Evolutionary conservation across 108 stramenopile genomes (phyloP), one percentile per base, ranked within the genome.

Genomic region (Schizochytrium sp.): DNA sequence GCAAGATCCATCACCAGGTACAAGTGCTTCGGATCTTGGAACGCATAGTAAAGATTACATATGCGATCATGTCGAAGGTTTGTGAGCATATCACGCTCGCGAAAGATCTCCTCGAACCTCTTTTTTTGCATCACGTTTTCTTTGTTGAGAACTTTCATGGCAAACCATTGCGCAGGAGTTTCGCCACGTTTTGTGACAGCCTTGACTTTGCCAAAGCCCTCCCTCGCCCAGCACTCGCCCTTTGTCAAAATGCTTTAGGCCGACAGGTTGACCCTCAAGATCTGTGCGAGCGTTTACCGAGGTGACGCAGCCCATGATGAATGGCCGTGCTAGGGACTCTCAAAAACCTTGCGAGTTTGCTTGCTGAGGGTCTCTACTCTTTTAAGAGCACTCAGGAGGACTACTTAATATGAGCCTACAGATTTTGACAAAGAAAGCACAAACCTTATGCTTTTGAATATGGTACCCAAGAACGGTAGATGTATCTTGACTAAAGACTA

Each of bases 21-120:
- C 40, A 89, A 47, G 40, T 83, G 73, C 5, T 57, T 89, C 72
- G 88, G 60, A 45, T 89, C 89, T 58, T 89, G 73, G 41, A 89
- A 89, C 42, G 72, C 72, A 38, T 89, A 88, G 89, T 89, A 76
- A 69, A 89, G 88, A 55, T 89, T 89, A 41, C 46, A 88, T 38
- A 89, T 88, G 28, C 56, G 28, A 3, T 88, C 40, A 49, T 87
- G 73, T 7, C 76, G 49, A 4, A 89, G 89, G 17, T n/a, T 3
- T 19, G 73, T 3, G 83, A 89, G 76, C 72, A 89, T 41, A 46
- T 89, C 40, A 13, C 89, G 41, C 42, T 89, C 89, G 4, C 73
- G 72, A 17, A 87, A 89, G 44, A 89, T 45, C 19, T 83, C 73
- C 73, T 83, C 19, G 45, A 83, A 53, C 8, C 73, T 42, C 0